These are phyloP conservation scores for Noccaea bulbosa DNA, from an alignment of 345 rosid species.

Conservation along the genomic window DNA sequence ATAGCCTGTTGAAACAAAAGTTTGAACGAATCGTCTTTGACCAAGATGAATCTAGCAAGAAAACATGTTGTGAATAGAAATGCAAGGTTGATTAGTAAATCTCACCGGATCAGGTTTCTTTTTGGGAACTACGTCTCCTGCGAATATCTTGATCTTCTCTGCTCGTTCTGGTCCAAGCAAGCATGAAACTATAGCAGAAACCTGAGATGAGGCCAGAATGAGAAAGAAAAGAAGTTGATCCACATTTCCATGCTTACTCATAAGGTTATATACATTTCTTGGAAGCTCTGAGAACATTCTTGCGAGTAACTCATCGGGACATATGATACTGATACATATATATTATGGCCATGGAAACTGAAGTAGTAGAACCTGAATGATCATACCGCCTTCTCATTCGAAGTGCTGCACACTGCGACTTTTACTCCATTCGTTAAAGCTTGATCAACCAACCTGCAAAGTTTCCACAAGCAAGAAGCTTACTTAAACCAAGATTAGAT, in stretches of 20 bases:
- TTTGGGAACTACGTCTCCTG: conserved; percentile 90
- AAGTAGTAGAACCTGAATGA: conserved; percentile 60
- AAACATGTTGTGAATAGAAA: not conserved
- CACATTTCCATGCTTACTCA: conserved; percentile 7
- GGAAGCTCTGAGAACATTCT: not conserved
- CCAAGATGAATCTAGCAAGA: conserved; percentile 11
- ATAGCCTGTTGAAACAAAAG: conserved; percentile 62
- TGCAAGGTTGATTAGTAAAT: not conserved
- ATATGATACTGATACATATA: not conserved
- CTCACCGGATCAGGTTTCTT: conserved; percentile 93
- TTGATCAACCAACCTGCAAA: conserved; percentile 82
- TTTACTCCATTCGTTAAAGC: conserved; percentile 78
- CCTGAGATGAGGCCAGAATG: conserved; percentile 53
- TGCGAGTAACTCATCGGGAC: not conserved
- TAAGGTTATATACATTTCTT: not conserved
- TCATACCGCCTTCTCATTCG: conserved; percentile 99
- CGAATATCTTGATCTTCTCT: conserved; percentile 83
- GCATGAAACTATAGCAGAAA: conserved; percentile 86
- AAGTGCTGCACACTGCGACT: conserved; percentile 96
- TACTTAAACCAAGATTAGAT: not conserved
- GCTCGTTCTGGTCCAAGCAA: conserved; percentile 90
- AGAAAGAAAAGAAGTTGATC: not conserved
- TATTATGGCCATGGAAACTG: conserved; percentile 31
- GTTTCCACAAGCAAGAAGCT: conserved; percentile 16
- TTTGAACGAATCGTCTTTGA: conserved; percentile 6